Evolutionary conservation across 352 stramenopile genomes (phyloP).

Genomic region (Halophytophthora batemanensis): DNA sequence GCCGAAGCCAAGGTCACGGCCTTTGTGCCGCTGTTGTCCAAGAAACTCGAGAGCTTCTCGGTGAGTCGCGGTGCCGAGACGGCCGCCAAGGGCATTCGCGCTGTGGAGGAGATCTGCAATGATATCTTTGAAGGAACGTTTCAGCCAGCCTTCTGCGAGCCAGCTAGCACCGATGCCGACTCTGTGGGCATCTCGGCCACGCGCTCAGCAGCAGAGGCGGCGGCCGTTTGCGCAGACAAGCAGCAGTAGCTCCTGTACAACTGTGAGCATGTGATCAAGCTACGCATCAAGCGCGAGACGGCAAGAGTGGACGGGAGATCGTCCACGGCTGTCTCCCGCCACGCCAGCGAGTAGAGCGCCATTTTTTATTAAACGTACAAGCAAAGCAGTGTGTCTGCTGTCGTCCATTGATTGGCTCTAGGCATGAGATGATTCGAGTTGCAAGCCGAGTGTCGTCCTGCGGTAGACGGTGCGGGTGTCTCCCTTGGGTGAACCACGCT

Average conservation of each 20-base stretch:
- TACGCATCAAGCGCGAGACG: too few species aligned
- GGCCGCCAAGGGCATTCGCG: constrained; percentile 74
- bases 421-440: too few species aligned
- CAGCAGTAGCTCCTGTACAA: constrained; percentile 4
- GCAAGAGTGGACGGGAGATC: too few species aligned
- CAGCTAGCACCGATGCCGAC: constrained; percentile 2
- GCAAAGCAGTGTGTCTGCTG: too few species aligned
- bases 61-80: constrained; percentile 69
- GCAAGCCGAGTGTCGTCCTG: too few species aligned
- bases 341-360: too few species aligned
- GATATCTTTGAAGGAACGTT: constrained; percentile 87
- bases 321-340: too few species aligned
- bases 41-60: constrained; percentile 83
- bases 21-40: constrained; percentile 76
- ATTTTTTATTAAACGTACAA: too few species aligned
- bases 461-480: constrained; percentile 4
- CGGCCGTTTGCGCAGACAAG: constrained; percentile 10
- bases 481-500: constrained; percentile 1
- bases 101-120: constrained; percentile 78
- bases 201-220: background rate
- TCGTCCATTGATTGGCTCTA: too few species aligned
- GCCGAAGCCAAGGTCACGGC: constrained; percentile 77
- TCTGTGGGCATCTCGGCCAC: constrained; percentile 6
- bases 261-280: too few species aligned
- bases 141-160: constrained; percentile 58